Conservation (phyloP, 140 eudicot genomes). For the Anethum foeniculum region DNA sequence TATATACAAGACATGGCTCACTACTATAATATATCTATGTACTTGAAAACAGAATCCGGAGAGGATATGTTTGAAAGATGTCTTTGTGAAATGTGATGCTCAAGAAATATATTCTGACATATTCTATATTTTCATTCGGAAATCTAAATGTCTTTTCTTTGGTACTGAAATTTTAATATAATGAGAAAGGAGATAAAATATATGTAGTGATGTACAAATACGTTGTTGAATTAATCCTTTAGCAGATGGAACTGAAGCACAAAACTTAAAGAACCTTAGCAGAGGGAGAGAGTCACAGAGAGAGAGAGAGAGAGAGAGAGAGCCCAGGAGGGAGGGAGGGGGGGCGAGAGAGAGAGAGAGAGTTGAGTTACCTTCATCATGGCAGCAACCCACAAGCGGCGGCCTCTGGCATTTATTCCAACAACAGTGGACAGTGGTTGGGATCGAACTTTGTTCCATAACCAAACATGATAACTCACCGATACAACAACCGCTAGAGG, state of each 20-base stretch:
- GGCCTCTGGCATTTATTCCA: slow-evolving; percentile 64
- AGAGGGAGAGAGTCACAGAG: neutral
- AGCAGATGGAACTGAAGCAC: too few species aligned
- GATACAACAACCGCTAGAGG: slow-evolving; percentile 51
- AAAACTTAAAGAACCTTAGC: too few species aligned
- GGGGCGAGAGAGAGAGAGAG: neutral
- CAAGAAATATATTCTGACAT: too few species aligned
- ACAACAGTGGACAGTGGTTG: slow-evolving; percentile 71
- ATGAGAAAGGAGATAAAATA: too few species aligned
- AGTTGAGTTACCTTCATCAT: slow-evolving; percentile 58
- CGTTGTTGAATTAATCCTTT: too few species aligned
- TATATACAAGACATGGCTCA: neutral
- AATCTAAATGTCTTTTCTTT: too few species aligned
- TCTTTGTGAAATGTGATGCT: too few species aligned
- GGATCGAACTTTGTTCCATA: slow-evolving; percentile 69
- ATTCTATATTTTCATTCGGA: too few species aligned
- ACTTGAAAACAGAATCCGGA: too few species aligned
- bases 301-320: neutral
- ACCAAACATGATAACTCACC: slow-evolving; percentile 58
- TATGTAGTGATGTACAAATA: too few species aligned
- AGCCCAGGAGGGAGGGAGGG: neutral
- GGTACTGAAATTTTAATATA: too few species aligned
- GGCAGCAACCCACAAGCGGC: slow-evolving; percentile 77
- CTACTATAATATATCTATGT: neutral
- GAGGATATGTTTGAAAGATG: too few species aligned